Base-by-base conservation (phyloP, 352 stramenopile species). In the Aphanomyces cochlioides region DNA sequence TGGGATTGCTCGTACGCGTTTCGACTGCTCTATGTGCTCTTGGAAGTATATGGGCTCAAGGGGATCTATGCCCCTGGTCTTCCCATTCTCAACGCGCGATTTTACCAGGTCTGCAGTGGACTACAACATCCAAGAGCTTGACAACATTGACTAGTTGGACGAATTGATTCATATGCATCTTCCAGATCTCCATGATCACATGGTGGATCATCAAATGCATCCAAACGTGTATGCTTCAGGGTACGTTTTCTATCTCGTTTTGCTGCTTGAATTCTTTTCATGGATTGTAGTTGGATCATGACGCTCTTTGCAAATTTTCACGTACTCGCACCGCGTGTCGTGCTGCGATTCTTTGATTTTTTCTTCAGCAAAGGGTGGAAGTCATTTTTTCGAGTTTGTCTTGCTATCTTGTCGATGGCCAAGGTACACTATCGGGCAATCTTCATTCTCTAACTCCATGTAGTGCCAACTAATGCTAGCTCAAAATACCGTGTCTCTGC, bases 1-100 rank as follows among this genome's bases (percentile, higher is more conserved):
- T 70, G 64, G 64, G 64, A 70, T 17, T 70, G 64, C 54, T 56
- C 53, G 7, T 38, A 70, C 34, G 64, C 64, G n/a, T 70, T 70
- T 50, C 64, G 64, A 17, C 54, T 70, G 3, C 64, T 70, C 19
- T 54, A 45, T 17, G 64, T 56, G 6, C 54, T 70, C 50, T 63
- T 70, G 64, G 64, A 70, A 19, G 39, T 39, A 28, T 70, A 63
- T 41, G 64, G 61, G 7, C 54, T 70, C 48, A 21, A 56, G 7
- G 40, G 64, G 40, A 56, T 70, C 39, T 70, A 56, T n/a, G 47
- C 47, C n/a, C 64, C 64, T 5, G 64, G 64, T 7, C 64, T 70
- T 4, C 64, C 64, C 21, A 28, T 70, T 6, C 64, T 70, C 5
- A 70, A 70, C 54, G 43, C 53, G 13, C 53, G 53, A 3, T 70